Percentiles rank a stretch among this genome's conserved stretches.
phyloP scores from a whole-genome alignment of 257 asterid species.

The Solanum virginianum region DNA sequence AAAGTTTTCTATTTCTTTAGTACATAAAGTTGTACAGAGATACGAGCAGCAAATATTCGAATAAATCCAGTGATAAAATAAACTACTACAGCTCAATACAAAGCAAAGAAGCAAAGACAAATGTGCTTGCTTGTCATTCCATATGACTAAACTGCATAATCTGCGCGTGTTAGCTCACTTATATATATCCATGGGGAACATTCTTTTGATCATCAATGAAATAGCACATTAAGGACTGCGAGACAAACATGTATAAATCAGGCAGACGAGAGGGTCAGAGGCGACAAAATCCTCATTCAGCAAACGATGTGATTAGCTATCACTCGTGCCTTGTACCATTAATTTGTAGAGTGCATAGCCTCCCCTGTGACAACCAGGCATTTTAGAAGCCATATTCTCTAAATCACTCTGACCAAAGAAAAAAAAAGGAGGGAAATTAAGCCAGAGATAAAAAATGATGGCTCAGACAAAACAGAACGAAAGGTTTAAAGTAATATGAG shows the following conservation, averaged over 20 bases:
- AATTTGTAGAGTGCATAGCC: conserved; percentile 71
- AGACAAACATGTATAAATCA: neutral
- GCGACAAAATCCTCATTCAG: neutral
- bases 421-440: conserved; percentile 7
- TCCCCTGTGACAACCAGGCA: conserved; percentile 98
- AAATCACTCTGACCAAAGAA: conserved; percentile 37
- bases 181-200: neutral
- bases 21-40: neutral
- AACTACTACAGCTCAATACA: neutral
- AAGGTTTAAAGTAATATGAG: neutral
- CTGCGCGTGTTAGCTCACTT: neutral
- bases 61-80: neutral
- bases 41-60: neutral
- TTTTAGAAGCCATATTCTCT: conserved; percentile 32
- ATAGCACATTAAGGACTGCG: neutral
- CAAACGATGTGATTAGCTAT: neutral
- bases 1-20: too few species aligned
- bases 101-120: neutral
- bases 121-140: neutral
- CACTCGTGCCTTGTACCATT: conserved; percentile 34
- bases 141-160: neutral
- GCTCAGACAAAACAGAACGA: neutral
- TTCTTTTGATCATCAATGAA: neutral
- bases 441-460: neutral
- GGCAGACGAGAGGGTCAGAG: neutral